A percentile compares a stretch with the other conserved stretches of the same genome.
phyloP scores from a whole-genome alignment of 1,139 yeast species.

The Debaryomycetaceae sp. region DNA sequence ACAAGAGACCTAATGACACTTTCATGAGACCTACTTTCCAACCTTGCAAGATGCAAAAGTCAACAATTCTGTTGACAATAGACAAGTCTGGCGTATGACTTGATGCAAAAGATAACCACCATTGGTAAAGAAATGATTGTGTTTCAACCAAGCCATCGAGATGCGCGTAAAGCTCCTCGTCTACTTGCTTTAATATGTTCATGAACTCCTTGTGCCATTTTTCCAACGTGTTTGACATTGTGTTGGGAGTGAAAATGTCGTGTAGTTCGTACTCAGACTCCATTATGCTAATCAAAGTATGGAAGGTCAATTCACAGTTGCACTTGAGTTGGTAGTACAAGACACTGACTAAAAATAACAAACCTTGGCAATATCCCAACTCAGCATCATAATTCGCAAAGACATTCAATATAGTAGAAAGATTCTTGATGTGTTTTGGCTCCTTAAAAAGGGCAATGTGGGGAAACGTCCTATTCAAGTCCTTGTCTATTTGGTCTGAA shows the following conservation, averaged over 20 bases:
- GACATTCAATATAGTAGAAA: slow-evolving; percentile 61
- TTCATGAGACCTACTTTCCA: slow-evolving; percentile 63
- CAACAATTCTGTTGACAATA: slow-evolving; percentile 50
- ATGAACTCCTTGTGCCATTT: slow-evolving; percentile 55
- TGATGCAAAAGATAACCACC: slow-evolving; percentile 67
- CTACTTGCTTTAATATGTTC: slow-evolving; percentile 35
- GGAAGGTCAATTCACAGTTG: slow-evolving; percentile 48
- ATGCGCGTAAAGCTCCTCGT: slow-evolving; percentile 46
- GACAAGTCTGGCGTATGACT: slow-evolving; percentile 57
- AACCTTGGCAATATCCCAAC: slow-evolving; percentile 71
- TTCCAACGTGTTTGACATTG: slow-evolving; percentile 56
- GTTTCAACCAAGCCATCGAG: slow-evolving; percentile 39
- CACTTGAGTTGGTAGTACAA: slow-evolving; percentile 50
- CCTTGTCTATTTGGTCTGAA: slow-evolving; percentile 57
- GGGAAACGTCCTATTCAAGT: slow-evolving; percentile 64
- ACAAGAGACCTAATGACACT: slow-evolving; percentile 53
- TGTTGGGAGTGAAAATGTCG: slow-evolving; percentile 51
- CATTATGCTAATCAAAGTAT: slow-evolving; percentile 57
- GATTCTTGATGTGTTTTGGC: slow-evolving; percentile 39
- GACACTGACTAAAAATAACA: slow-evolving; percentile 65
- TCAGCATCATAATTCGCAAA: slow-evolving; percentile 67
- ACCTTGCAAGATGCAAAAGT: slow-evolving; percentile 60
- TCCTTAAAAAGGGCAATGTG: slow-evolving; percentile 49
- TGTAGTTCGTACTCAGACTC: slow-evolving; percentile 58
- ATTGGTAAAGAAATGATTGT: slow-evolving; percentile 52